These are phyloP conservation scores for Aspergillus floridensis DNA, from an alignment of 2,329 filamentous ascomycete species.

Conservation along the genomic window DNA sequence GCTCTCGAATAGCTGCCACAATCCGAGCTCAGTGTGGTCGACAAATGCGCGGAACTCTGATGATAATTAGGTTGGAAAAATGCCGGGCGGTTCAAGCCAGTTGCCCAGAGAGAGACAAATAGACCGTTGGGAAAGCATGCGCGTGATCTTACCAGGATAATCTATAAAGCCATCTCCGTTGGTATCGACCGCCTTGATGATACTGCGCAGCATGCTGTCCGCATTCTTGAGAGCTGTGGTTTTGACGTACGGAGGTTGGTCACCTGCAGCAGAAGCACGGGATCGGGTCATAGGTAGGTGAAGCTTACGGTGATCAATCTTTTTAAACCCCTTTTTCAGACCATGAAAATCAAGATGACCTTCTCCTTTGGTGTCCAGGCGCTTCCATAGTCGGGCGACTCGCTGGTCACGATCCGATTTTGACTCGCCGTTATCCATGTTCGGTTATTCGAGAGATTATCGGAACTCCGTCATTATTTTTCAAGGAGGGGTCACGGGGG, in stretches of 20 bases:
- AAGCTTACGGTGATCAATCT: constrained; percentile 84
- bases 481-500: constrained; percentile 19
- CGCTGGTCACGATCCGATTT: constrained; percentile 76
- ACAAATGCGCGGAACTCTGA: constrained; percentile 89
- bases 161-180: constrained; percentile 87
- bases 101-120: constrained; percentile 2
- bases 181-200: constrained; percentile 78
- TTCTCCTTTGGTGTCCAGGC: constrained; percentile 71
- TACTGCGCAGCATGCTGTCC: constrained; percentile 75
- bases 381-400: constrained; percentile 79
- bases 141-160: constrained; percentile 67
- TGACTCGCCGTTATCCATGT: constrained; percentile 68
- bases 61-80: constrained; percentile 22
- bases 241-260: constrained; percentile 21
- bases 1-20: constrained; percentile 75
- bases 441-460: constrained; percentile 42
- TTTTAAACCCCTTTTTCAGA: constrained; percentile 77
- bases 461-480: constrained; percentile 46
- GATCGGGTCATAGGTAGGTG: constrained; percentile 14
- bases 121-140: constrained; percentile 11
- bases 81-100: constrained; percentile 18
- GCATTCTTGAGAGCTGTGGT: constrained; percentile 79
- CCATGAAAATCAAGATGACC: constrained; percentile 82
- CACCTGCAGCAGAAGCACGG: constrained; percentile 22
- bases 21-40: constrained; percentile 78